phyloP scores from a whole-genome alignment of 441 rosid species.

The Sinapis alba region DNA sequence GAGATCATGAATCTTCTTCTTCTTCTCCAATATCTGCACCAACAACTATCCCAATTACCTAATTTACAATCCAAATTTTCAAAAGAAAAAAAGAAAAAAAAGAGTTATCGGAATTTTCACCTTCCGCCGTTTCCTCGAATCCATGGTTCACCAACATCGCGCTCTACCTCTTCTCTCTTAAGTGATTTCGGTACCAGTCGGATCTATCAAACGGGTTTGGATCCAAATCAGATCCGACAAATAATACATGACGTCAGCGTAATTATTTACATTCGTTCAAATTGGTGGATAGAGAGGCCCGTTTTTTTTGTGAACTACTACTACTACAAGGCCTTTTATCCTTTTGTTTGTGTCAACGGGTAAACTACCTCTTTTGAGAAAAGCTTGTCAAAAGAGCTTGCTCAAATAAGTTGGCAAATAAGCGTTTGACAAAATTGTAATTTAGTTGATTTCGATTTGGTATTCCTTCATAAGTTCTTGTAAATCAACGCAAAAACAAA shows the following conservation, averaged over 20 bases:
- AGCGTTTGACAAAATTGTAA: slow-evolving; percentile 4
- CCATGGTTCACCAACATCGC: neutral
- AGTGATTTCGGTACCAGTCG: neutral
- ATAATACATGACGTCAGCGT: neutral
- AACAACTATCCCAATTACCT: neutral
- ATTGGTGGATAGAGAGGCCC: neutral
- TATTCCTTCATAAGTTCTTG: no score
- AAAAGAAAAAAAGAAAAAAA: neutral
- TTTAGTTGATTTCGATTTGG: slow-evolving; percentile 3
- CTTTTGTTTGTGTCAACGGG: neutral
- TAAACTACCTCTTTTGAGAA: neutral
- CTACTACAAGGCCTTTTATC: slow-evolving; percentile 7
- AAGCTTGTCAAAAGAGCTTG: neutral
- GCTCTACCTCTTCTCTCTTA: neutral
- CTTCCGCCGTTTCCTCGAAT: neutral
- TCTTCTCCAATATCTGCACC: slow-evolving; percentile 65
- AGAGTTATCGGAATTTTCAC: neutral
- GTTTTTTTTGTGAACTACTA: neutral
- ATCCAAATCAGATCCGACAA: neutral
- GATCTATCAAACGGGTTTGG: neutral
- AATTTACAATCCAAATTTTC: no score
- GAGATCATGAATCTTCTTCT: slow-evolving; percentile 55
- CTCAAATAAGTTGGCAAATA: neutral
- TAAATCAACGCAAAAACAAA: no score
- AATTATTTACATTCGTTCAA: neutral